Conservation (phyloP, 331 rosid species). For the Malus hybrid region DNA sequence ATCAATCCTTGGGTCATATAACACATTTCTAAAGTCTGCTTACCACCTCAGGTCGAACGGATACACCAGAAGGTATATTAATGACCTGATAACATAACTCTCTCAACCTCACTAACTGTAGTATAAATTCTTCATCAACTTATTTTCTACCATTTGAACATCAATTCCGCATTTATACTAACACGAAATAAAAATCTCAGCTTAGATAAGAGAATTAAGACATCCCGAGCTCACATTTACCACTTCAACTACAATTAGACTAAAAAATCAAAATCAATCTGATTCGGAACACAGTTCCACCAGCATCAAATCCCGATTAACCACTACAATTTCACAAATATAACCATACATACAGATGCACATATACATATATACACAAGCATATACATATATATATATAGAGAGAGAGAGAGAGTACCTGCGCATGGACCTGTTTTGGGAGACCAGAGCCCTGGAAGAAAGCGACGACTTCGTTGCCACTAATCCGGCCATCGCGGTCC, state of each 20-base stretch:
- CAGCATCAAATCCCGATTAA: background rate
- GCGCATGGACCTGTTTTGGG: conserved; percentile 76
- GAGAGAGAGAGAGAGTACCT: conserved; percentile 33
- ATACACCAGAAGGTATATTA: too few species aligned
- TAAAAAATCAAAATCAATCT: background rate
- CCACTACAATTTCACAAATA: background rate
- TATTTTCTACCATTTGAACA: too few species aligned
- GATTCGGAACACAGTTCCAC: too few species aligned
- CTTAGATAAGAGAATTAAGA: background rate
- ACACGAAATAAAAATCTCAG: background rate
- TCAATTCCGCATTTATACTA: background rate
- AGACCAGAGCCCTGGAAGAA: conserved; percentile 96
- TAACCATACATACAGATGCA: background rate
- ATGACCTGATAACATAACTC: background rate
- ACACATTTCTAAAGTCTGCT: background rate
- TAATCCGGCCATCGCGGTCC: conserved; percentile 68
- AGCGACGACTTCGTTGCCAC: conserved; percentile 83
- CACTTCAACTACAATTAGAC: background rate
- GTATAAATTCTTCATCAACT: too few species aligned
- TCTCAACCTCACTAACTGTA: too few species aligned
- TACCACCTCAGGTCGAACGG: background rate
- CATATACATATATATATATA: too few species aligned
- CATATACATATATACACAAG: background rate
- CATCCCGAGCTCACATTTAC: too few species aligned
- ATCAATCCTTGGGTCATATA: background rate